These are phyloP conservation scores for Phytopythium mirpurense DNA, from an alignment of 352 stramenopile genomes.

Conservation along the genomic window DNA sequence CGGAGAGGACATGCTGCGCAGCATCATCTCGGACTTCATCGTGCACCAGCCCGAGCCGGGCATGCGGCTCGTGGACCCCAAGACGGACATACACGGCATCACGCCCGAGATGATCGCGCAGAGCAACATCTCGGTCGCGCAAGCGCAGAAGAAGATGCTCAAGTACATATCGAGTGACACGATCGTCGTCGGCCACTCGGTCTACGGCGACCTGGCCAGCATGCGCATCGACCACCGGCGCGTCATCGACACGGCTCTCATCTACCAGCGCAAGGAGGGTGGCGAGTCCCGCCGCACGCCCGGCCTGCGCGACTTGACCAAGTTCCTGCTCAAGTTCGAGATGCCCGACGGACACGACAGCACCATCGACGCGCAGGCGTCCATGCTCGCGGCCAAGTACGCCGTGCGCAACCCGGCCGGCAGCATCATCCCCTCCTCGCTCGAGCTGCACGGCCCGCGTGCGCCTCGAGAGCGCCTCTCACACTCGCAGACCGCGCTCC, in stretches of 20 bases:
- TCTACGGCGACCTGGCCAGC: constrained; percentile 69
- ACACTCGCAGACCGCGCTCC: neutral
- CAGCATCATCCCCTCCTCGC: constrained; percentile 55
- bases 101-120: constrained; percentile 56
- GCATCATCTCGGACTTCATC: constrained; percentile 72
- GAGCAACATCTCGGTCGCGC: constrained; percentile 68
- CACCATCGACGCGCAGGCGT: constrained; percentile 80
- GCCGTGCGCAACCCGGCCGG: constrained; percentile 46
- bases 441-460: constrained; percentile 58
- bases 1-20: constrained; percentile 68
- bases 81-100: constrained; percentile 86
- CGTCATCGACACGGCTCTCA: constrained; percentile 81
- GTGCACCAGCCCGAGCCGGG: constrained; percentile 73
- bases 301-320: constrained; percentile 70
- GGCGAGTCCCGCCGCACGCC: constrained; percentile 35
- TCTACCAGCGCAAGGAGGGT: constrained; percentile 59
- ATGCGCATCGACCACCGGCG: constrained; percentile 70
- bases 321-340: constrained; percentile 75
- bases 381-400: constrained; percentile 85
- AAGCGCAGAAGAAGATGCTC: constrained; percentile 79
- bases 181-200: constrained; percentile 79
- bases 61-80: constrained; percentile 57
- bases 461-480: constrained; percentile 4
- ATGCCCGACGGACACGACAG: constrained; percentile 85
- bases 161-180: constrained; percentile 82